These are phyloP conservation scores for Trichoderma sp. DNA, from an alignment of 2,329 filamentous ascomycete species.

Conservation along the genomic window DNA sequence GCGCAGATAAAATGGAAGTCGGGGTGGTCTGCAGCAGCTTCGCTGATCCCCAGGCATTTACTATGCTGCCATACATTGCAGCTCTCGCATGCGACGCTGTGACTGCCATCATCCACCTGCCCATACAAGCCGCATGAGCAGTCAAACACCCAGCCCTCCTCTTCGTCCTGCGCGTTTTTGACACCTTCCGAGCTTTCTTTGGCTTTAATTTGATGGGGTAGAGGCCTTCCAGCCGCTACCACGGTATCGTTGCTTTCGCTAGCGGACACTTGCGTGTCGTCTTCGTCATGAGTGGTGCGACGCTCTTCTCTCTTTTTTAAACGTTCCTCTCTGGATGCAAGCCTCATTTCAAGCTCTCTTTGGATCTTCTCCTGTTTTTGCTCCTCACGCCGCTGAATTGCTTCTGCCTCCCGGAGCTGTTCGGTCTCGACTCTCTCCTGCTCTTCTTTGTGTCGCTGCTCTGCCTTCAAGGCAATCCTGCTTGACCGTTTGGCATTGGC, in stretches of 20 bases:
- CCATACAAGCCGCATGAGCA: slow-evolving; percentile 90
- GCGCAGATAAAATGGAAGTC: slow-evolving; percentile 88
- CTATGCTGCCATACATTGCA: slow-evolving; percentile 98
- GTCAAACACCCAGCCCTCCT: slow-evolving; percentile 92
- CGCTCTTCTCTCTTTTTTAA: slow-evolving; percentile 84
- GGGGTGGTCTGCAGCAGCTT: slow-evolving; percentile 77
- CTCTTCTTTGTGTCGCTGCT: slow-evolving; percentile 76
- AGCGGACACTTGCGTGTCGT: slow-evolving; percentile 77
- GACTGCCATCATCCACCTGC: slow-evolving; percentile 90
- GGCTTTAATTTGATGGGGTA: slow-evolving; percentile 76
- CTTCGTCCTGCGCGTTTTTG: slow-evolving; percentile 70
- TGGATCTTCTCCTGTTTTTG: slow-evolving; percentile 63
- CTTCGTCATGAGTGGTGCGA: slow-evolving; percentile 81
- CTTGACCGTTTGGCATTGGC: slow-evolving; percentile 94
- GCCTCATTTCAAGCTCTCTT: slow-evolving; percentile 75
- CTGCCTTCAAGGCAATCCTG: slow-evolving; percentile 78
- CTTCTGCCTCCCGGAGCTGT: slow-evolving; percentile 56
- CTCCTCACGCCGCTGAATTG: slow-evolving; percentile 68
- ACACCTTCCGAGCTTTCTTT: slow-evolving; percentile 78
- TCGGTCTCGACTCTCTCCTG: slow-evolving; percentile 70
- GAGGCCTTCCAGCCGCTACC: slow-evolving; percentile 68
- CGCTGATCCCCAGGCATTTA: slow-evolving; percentile 80
- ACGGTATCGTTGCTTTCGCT: slow-evolving; percentile 65
- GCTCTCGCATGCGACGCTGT: slow-evolving; percentile 89
- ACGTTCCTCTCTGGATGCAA: slow-evolving; percentile 83